phyloP scores from a whole-genome alignment of 345 rosid genomes.

The Kernera saxatilis region DNA sequence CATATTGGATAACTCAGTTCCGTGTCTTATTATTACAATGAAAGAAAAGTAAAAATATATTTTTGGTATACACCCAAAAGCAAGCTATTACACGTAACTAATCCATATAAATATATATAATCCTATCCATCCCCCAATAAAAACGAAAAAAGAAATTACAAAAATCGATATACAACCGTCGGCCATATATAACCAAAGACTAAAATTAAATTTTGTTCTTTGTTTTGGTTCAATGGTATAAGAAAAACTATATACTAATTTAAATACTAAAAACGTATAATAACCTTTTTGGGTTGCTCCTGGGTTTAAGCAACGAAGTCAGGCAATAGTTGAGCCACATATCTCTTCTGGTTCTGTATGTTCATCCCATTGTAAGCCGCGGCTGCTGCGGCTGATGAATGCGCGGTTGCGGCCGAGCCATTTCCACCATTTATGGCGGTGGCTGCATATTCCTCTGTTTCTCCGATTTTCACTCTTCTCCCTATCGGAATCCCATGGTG shows the following conservation, averaged over 20 bases:
- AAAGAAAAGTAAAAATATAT: constrained; percentile 16
- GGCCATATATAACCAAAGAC: constrained; percentile 57
- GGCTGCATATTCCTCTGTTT: constrained; percentile 58
- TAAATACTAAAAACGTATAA: constrained; percentile 25
- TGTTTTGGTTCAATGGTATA: constrained; percentile 36
- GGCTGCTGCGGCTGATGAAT: constrained; percentile 28
- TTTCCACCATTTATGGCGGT: constrained; percentile 35
- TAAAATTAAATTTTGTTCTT: constrained; percentile 40
- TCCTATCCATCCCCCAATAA: constrained; percentile 52
- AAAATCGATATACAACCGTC: constrained; percentile 79
- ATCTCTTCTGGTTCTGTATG: constrained; percentile 83
- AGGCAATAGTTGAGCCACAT: constrained; percentile 74
- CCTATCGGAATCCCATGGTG: constrained; percentile 72
- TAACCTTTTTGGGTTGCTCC: constrained; percentile 20
- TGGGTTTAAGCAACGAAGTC: constrained; percentile 74
- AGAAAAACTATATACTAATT: constrained; percentile 66
- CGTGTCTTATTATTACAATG: constrained; percentile 17
- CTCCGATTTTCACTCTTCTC: constrained; percentile 62
- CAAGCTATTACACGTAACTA: constrained; percentile 30
- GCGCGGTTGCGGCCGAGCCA: constrained; percentile 47
- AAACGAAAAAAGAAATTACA: constrained; percentile 43
- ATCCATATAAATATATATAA: constrained; percentile 27
- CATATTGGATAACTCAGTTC: constrained; percentile 6
- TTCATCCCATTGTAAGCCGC: constrained; percentile 65
- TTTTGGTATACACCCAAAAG: constrained; percentile 24